These are phyloP conservation scores for Alternaria ventricosa DNA, from an alignment of 2,329 filamentous ascomycete species.

Conservation along the genomic window DNA sequence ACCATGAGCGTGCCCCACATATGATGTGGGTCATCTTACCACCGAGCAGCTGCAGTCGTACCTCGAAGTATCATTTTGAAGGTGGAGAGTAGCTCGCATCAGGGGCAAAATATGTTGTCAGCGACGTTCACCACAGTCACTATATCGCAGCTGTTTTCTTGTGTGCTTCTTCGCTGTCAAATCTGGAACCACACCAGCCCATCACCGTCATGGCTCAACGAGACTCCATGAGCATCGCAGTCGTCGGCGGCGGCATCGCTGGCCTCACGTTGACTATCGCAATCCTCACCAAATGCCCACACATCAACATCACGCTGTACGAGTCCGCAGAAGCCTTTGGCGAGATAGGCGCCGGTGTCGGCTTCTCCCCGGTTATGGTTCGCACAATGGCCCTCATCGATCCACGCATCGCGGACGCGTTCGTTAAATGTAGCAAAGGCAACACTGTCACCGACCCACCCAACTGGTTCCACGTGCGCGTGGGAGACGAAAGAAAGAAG, in stretches of 20 bases:
- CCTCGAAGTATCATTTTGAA: background rate
- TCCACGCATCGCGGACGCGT: slow-evolving; percentile 34
- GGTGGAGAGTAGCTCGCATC: background rate
- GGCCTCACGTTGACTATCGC: slow-evolving; percentile 61
- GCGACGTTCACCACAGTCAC: background rate
- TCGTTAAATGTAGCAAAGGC: slow-evolving; percentile 10
- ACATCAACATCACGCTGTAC: slow-evolving; percentile 59
- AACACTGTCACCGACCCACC: slow-evolving; percentile 21
- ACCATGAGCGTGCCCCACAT: background rate
- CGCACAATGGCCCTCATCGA: slow-evolving; percentile 53
- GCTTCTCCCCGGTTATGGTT: slow-evolving; percentile 49
- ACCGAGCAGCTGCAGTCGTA: background rate
- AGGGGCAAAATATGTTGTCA: background rate
- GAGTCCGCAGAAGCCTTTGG: slow-evolving; percentile 62
- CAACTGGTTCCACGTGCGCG: slow-evolving; percentile 30
- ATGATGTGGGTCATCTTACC: background rate
- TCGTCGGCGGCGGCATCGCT: slow-evolving; percentile 66
- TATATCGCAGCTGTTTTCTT: background rate
- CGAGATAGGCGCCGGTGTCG: slow-evolving; percentile 65
- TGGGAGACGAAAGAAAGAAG: slow-evolving; percentile 32
- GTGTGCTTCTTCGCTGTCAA: background rate
- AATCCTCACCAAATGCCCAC: slow-evolving; percentile 50
- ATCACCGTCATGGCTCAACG: slow-evolving; percentile 3
- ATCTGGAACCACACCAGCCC: background rate
- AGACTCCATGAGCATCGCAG: slow-evolving; percentile 54